Evolutionary conservation across 148 eudicot species (phyloP).

Genomic region (Spergularia marina): DNA sequence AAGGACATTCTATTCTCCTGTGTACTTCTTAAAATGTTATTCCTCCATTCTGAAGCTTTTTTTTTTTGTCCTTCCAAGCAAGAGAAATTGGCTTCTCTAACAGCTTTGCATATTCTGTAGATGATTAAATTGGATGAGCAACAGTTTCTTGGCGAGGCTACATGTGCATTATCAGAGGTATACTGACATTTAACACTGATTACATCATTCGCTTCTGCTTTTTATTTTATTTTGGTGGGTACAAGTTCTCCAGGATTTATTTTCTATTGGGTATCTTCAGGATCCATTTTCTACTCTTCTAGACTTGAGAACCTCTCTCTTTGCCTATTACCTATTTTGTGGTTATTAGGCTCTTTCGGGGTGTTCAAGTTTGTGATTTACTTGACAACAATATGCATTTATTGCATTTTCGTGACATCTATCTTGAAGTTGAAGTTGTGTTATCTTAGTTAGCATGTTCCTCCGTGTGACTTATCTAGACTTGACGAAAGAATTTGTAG

Average conservation of each 20-base stretch:
- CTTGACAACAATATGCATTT: background rate
- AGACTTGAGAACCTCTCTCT: background rate
- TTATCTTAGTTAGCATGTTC: conserved; percentile 6
- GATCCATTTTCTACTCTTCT: background rate
- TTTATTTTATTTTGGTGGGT: background rate
- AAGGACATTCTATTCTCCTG: background rate
- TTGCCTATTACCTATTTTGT: background rate
- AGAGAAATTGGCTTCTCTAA: conserved; percentile 14
- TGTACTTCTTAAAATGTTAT: background rate
- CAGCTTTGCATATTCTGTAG: conserved; percentile 35
- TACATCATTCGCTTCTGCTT: background rate
- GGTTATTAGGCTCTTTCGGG: background rate
- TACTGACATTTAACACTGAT: background rate
- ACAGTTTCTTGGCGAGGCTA: conserved; percentile 94
- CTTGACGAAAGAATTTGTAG: background rate
- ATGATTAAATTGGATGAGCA: conserved; percentile 91
- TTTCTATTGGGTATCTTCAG: too few relatives aligned
- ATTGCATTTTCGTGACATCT: background rate
- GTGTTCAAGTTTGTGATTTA: background rate
- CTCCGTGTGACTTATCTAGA: background rate
- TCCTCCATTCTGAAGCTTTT: background rate
- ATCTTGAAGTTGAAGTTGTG: background rate
- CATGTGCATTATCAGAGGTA: conserved; percentile 88
- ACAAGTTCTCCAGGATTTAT: background rate
- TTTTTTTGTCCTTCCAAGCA: conserved; percentile 14